Evolutionary conservation across 208 protist genomes (phyloP).

Genomic region (Jaenimonas drosophilae): DNA sequence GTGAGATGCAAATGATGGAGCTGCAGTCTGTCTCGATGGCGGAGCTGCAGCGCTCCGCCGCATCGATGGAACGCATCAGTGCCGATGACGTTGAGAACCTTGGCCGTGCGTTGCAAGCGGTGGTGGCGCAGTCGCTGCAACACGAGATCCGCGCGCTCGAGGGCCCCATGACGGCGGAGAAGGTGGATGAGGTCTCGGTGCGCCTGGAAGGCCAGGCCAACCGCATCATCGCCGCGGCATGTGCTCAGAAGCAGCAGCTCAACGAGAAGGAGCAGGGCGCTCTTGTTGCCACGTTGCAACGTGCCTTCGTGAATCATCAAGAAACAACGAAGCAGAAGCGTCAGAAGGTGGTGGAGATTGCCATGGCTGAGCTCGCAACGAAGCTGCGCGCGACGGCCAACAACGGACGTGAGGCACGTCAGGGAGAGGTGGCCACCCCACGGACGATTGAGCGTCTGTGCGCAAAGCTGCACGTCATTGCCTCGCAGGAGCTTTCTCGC

Average conservation of each 20-base stretch:
- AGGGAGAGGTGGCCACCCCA: too few species aligned
- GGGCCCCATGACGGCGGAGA: constrained; percentile 1
- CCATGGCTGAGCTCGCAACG: background rate
- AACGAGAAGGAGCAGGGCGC: background rate
- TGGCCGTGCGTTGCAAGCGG: too few species aligned
- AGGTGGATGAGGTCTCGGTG: background rate
- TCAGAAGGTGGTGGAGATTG: background rate
- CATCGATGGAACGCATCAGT: too few species aligned
- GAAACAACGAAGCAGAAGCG: background rate
- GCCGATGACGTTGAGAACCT: too few species aligned
- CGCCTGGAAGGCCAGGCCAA: background rate
- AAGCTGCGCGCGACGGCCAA: background rate
- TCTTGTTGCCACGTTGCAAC: background rate
- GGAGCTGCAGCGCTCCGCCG: too few species aligned
- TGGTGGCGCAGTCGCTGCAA: background rate
- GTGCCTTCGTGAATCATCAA: background rate
- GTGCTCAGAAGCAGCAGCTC: background rate
- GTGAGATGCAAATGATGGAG: too few species aligned
- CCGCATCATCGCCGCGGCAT: background rate
- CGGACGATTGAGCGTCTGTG: background rate
- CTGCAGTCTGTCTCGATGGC: too few species aligned
- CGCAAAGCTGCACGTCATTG: background rate
- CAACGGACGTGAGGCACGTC: background rate
- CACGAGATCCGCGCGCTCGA: background rate
- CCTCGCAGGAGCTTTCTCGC: background rate